phyloP scores from a whole-genome alignment of 495 filamentous ascomycete genomes.

The Penicillium verhagenii region DNA sequence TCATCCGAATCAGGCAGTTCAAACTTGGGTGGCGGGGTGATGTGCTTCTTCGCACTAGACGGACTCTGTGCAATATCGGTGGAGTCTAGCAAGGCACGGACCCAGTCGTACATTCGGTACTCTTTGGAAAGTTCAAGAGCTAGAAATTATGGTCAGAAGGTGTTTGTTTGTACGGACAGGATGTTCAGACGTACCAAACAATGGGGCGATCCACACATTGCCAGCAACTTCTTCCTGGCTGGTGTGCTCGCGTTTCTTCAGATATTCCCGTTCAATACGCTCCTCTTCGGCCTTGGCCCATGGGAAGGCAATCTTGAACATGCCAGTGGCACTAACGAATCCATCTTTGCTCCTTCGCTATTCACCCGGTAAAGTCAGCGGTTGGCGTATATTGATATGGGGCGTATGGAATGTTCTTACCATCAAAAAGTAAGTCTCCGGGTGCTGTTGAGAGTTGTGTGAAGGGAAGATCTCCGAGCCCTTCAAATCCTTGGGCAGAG shows the following conservation, averaged over 20 bases:
- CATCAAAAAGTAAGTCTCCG: constrained; percentile 96
- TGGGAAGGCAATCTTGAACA: constrained; percentile 99
- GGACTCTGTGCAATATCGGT: constrained; percentile 60
- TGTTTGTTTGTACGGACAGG: background rate
- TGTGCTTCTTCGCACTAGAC: constrained; percentile 60
- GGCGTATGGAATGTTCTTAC: constrained; percentile 38
- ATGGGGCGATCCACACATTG: constrained; percentile 91
- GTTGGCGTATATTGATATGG: background rate
- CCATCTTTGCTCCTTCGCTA: constrained; percentile 91
- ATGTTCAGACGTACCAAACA: constrained; percentile 57
- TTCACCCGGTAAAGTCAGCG: constrained; percentile 2
- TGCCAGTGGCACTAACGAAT: constrained; percentile 91
- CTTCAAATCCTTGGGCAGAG: constrained; percentile 80
- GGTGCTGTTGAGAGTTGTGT: constrained; percentile 50
- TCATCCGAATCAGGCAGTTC: constrained; percentile 44
- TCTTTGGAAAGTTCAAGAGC: constrained; percentile 84
- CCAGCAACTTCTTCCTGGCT: constrained; percentile 91
- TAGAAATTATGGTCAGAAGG: constrained; percentile 23
- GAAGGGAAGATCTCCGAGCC: constrained; percentile 89
- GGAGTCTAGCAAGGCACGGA: constrained; percentile 82
- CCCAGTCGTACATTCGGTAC: constrained; percentile 81
- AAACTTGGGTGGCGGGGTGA: constrained; percentile 69
- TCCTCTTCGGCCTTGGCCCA: constrained; percentile 87
- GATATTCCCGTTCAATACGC: constrained; percentile 77
- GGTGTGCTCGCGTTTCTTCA: constrained; percentile 73